Base-by-base conservation (phyloP, 192 early-diverging fungal species). In the Jimgerdemannia flammicorona region DNA sequence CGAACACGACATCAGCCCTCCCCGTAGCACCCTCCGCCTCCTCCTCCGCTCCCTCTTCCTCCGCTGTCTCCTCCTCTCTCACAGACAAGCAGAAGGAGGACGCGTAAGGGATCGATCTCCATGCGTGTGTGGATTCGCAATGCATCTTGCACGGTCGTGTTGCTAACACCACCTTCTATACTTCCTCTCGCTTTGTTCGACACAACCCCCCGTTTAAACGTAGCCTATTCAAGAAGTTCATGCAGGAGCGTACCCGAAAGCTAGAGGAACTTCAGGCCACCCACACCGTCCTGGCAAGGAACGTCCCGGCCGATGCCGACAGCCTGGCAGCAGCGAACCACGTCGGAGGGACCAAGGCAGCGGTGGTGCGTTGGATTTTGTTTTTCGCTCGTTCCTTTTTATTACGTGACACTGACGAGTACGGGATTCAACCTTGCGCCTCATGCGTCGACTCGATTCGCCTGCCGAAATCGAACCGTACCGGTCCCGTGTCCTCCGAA, bases 1-100 rank as follows among this genome's bases (percentile, higher is more conserved):
- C 49, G 14, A 59, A 14, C 49, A 59, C 49, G 14, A 14, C 14
- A 10, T 14, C 49, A 10, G 0, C 49, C 6, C 49, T 59, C 49
- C 14, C 49, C 49, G 8, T 59, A 59, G 6, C 49, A 6, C 14
- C 2, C 49, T 14, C 49, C 49, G 49, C 14, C 49, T 59, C 49
- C 14, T 6, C 49, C 8, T 59, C 49, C 14, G 49, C 49, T 59
- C 8, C 49, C 8, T 59, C 49, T 2, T 6, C 49, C 14, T 6
- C 49, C 8, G 6, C 49, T 14, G 49, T 14, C 49, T 6, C 49
- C 49, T 59, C 49, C 49, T 10, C 49, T 6, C 49, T 59, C 49
- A 40, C 72, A 64, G 72, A 73, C 64, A 73, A 73, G 43, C 72
- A 73, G 64, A 73, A 73, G 40, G 63, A 73, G 44, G 54, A 73